phyloP scores from a whole-genome alignment of 805 yeast species.

The Candida khao-thaluensis region DNA sequence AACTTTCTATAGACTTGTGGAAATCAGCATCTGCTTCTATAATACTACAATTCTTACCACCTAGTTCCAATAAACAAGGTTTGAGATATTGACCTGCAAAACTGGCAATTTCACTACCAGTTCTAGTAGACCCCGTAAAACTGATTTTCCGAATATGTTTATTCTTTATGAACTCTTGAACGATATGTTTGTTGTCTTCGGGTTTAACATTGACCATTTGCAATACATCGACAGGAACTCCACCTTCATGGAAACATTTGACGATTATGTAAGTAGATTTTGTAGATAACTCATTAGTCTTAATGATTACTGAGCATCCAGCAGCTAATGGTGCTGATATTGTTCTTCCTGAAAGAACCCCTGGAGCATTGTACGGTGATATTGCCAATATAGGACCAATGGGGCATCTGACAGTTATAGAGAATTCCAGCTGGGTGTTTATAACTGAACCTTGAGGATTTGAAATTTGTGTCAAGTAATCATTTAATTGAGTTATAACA shows the following conservation, averaged over 20 bases:
- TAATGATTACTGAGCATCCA: constrained; percentile 47
- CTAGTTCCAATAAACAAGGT: constrained; percentile 44
- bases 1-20: constrained; percentile 24
- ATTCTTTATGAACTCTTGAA: constrained; percentile 23
- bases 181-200: constrained; percentile 19
- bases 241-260: constrained; percentile 35
- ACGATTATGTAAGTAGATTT: constrained; percentile 29
- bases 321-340: constrained; percentile 47
- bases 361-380: constrained; percentile 53
- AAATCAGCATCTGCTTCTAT: constrained; percentile 35
- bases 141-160: constrained; percentile 34
- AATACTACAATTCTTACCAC: constrained; percentile 43
- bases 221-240: constrained; percentile 36
- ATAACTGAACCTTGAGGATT: constrained; percentile 19
- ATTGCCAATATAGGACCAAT: constrained; percentile 47
- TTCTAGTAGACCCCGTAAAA: constrained; percentile 47
- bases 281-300: constrained; percentile 42
- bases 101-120: constrained; percentile 37
- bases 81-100: constrained; percentile 37
- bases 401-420: constrained; percentile 36
- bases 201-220: constrained; percentile 34
- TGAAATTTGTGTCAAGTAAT: constrained; percentile 24
- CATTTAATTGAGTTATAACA: constrained; percentile 28
- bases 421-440: constrained; percentile 17
- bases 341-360: constrained; percentile 37